Conservation (phyloP, 768 basidiomycete genomes). For the Thelephora ganbajun region DNA sequence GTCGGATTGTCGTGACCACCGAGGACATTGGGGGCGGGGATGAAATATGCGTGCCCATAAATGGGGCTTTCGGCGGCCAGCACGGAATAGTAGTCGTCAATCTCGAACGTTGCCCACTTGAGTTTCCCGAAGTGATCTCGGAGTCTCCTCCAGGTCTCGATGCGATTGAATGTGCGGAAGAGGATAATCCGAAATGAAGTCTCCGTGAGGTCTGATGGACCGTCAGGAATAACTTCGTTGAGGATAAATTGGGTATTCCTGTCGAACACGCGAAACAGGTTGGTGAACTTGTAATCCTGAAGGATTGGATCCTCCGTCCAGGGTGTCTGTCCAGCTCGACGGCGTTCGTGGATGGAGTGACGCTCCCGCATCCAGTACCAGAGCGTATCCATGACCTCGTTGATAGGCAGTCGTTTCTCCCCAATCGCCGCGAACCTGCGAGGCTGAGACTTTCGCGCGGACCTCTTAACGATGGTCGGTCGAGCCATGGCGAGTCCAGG, state of each 20-base stretch:
- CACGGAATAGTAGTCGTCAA: conserved; percentile 36
- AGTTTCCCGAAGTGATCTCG: conserved; percentile 36
- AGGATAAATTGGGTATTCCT: conserved; percentile 58
- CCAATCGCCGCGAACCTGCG: conserved; percentile 11
- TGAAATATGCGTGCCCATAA: conserved; percentile 62
- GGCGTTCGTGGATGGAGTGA: conserved; percentile 15
- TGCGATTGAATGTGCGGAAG: conserved; percentile 59
- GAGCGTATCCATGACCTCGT: conserved; percentile 16
- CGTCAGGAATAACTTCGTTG: conserved; percentile 53
- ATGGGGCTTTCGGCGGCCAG: conserved; percentile 35
- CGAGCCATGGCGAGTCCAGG: neutral
- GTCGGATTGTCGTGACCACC: conserved; percentile 31
- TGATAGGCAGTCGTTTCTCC: conserved; percentile 11
- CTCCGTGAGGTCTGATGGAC: conserved; percentile 44
- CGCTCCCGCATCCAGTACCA: conserved; percentile 19
- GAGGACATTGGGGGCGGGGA: conserved; percentile 43
- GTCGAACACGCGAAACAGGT: conserved; percentile 64
- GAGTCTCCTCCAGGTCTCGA: conserved; percentile 59
- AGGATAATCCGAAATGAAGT: conserved; percentile 58
- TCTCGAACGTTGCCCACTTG: conserved; percentile 46
- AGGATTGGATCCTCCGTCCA: conserved; percentile 62
- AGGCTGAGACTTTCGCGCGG: neutral
- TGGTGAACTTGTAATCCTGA: conserved; percentile 46
- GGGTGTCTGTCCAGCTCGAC: conserved; percentile 13
- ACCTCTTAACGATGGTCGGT: neutral